Conservation (phyloP, 441 rosid species). For the Pelargonium exstipulatum region DNA sequence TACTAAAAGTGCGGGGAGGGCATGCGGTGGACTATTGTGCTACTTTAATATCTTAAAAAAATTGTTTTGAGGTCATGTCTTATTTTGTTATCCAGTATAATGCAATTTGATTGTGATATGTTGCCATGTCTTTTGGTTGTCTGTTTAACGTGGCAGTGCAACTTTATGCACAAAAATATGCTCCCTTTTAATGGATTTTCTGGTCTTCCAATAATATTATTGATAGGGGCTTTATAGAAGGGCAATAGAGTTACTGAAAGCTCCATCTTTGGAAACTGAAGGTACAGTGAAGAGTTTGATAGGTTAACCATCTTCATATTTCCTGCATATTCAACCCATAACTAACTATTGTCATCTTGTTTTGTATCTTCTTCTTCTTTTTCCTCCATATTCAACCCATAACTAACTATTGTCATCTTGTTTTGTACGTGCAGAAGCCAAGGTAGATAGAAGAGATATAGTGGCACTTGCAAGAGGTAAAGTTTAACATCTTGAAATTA, state of each 20-base stretch:
- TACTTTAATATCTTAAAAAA: neutral
- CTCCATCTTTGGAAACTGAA: constrained; percentile 53
- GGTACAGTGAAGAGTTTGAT: constrained; percentile 31
- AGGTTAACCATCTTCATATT: neutral
- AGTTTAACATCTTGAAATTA: constrained; percentile 4
- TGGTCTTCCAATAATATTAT: constrained; percentile 5
- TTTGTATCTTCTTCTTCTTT: constrained; percentile 16
- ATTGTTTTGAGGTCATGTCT: neutral
- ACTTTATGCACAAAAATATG: neutral
- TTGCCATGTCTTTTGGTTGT: neutral
- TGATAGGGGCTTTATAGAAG: constrained; percentile 69
- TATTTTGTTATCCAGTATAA: neutral
- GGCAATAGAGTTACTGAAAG: constrained; percentile 67
- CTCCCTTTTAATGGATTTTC: neutral
- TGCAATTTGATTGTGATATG: neutral
- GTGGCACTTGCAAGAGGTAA: constrained; percentile 83
- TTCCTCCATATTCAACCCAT: neutral
- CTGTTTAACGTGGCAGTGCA: neutral
- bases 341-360: constrained; percentile 9
- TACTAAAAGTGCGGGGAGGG: neutral
- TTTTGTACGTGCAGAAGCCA: constrained; percentile 27
- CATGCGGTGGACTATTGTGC: neutral
- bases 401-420: constrained; percentile 9
- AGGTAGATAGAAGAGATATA: constrained; percentile 43
- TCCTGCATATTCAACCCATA: neutral